Conservation (phyloP, 306 rosid species). For the Rosa lucieae region DNA sequence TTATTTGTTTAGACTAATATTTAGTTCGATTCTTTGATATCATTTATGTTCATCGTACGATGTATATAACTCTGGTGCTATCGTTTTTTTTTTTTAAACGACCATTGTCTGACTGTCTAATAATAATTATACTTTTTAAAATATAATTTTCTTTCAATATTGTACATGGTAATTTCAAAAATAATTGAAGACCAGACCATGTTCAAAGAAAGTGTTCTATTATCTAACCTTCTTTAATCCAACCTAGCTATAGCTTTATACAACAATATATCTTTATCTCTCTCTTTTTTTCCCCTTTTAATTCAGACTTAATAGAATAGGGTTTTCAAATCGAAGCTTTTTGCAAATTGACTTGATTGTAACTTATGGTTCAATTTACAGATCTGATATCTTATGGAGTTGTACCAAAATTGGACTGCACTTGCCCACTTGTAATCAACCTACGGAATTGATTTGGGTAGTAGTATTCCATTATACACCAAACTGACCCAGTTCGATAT, state of each 20-base stretch:
- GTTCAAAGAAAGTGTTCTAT: background rate
- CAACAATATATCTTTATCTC: background rate
- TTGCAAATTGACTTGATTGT: background rate
- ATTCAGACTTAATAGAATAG: background rate
- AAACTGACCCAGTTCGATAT: background rate
- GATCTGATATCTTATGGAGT: background rate
- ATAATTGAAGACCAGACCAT: background rate
- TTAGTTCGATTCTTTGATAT: background rate
- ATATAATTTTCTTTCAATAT: background rate
- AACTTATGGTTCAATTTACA: background rate
- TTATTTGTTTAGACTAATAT: background rate
- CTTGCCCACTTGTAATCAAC: background rate
- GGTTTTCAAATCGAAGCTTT: background rate
- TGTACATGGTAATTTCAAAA: background rate
- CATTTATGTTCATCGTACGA: background rate
- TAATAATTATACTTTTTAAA: background rate
- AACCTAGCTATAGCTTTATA: no score
- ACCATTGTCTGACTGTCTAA: rapidly evolving
- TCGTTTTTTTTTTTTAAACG: background rate
- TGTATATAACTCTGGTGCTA: background rate
- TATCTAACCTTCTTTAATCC: background rate
- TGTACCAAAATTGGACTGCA: background rate
- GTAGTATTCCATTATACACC: background rate
- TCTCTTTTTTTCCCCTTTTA: background rate
- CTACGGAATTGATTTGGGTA: background rate